Evolutionary conservation across 2,329 filamentous ascomycete genomes (phyloP).

Genomic region (Cryphonectria carpinicola): DNA sequence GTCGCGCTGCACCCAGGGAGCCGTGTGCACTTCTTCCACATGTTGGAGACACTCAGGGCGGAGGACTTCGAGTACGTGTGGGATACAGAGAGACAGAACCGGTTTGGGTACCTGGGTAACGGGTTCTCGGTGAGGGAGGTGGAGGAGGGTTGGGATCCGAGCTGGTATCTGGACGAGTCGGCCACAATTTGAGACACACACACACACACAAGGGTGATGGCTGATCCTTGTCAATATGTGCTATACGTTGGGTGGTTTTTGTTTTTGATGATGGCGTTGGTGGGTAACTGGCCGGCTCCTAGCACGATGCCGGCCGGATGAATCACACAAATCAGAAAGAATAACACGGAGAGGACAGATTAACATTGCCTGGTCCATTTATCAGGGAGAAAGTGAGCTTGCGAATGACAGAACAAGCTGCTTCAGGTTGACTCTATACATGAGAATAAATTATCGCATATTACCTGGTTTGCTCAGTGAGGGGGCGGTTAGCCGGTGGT

Average conservation of each 20-base stretch:
- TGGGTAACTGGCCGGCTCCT: background rate
- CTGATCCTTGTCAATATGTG: background rate
- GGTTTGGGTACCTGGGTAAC: constrained; percentile 57
- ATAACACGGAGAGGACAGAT: background rate
- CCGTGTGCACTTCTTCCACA: constrained; percentile 56
- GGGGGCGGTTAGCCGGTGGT: background rate
- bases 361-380: background rate
- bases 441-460: background rate
- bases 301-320: no score
- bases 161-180: constrained; percentile 48
- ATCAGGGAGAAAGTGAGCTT: background rate
- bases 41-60: constrained; percentile 53
- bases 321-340: background rate
- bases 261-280: background rate
- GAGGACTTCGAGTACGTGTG: constrained; percentile 60
- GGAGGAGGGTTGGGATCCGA: constrained; percentile 41
- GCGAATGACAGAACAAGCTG: background rate
- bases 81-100: constrained; percentile 42
- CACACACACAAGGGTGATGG: background rate
- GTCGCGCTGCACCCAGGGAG: constrained; percentile 56
- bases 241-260: background rate
- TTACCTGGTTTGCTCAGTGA: background rate
- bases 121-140: constrained; percentile 55
- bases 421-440: background rate
- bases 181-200: constrained; percentile 17